Conservation (phyloP, 2,329 filamentous ascomycete species). For the Stylonectria norvegica region DNA sequence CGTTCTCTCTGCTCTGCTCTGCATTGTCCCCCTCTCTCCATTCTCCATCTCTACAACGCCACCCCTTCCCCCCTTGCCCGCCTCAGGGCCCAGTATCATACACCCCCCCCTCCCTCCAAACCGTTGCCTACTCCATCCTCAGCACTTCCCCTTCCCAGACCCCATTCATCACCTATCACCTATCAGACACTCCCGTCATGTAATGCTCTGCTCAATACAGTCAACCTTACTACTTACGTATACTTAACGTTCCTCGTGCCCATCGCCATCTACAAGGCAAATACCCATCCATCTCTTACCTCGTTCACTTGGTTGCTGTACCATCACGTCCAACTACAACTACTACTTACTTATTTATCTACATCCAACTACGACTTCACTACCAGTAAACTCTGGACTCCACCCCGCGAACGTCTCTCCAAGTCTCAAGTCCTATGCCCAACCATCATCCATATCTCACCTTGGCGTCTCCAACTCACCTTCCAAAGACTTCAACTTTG, state of each 20-base stretch:
- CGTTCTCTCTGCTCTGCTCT: conserved; percentile 5
- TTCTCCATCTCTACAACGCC: not conserved
- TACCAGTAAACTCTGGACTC: not conserved
- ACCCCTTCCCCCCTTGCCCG: conserved; percentile 17
- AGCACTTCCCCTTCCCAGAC: not conserved
- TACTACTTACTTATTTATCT: not conserved
- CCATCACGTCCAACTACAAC: not conserved
- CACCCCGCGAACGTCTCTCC: not conserved
- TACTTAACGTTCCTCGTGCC: conserved; percentile 13
- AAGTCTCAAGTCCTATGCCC: not conserved
- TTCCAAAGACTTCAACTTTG: conserved; percentile 3
- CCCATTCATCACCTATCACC: conserved; percentile 13
- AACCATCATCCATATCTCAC: conserved; percentile 10
- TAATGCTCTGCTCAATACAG: conserved; percentile 17
- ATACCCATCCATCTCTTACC: conserved; percentile 9
- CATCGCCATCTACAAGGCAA: conserved; percentile 6
- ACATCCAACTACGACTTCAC: not conserved
- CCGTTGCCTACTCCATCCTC: conserved; percentile 18
- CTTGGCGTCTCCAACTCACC: conserved; percentile 9
- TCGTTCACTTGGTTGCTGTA: not conserved
- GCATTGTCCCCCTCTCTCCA: conserved; percentile 9
- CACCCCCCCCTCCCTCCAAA: conserved; percentile 15
- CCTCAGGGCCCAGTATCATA: conserved; percentile 24
- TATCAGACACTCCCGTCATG: conserved; percentile 22
- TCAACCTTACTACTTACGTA: conserved; percentile 13